Conservation (phyloP, 106 monocot species). For the Vanilla planifolia region DNA sequence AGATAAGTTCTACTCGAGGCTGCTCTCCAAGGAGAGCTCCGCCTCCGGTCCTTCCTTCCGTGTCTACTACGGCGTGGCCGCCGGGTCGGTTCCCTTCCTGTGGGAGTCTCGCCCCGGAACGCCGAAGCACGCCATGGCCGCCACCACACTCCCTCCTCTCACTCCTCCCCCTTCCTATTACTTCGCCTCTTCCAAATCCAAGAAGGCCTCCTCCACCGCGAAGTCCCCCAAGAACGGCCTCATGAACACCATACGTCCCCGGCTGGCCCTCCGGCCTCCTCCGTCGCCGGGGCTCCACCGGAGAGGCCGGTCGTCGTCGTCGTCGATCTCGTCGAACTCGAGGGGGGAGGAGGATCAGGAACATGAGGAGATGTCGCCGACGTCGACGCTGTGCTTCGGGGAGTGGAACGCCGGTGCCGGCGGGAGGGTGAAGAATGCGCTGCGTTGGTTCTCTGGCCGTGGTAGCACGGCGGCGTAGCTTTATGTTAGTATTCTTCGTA, state of each 20-base stretch:
- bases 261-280: neutral
- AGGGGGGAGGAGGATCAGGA: slow-evolving; percentile 2
- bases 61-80: slow-evolving; percentile 39
- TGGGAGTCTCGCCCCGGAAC: slow-evolving; percentile 82
- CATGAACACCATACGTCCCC: slow-evolving; percentile 11
- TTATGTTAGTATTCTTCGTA: too few relatives aligned
- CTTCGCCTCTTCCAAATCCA: neutral
- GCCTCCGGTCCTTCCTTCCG: slow-evolving; percentile 34
- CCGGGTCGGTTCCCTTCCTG: slow-evolving; percentile 55
- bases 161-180: slow-evolving; percentile 64
- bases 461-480: too few relatives aligned
- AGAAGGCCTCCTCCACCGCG: neutral
- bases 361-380: slow-evolving; percentile 9
- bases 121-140: slow-evolving; percentile 26
- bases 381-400: slow-evolving; percentile 5
- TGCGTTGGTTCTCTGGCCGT: neutral
- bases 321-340: slow-evolving; percentile 3
- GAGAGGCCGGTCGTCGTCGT: neutral
- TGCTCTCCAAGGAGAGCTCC: slow-evolving; percentile 34
- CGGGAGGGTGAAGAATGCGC: neutral
- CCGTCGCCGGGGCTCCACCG: slow-evolving; percentile 3
- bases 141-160: slow-evolving; percentile 34
- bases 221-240: neutral
- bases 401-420: neutral
- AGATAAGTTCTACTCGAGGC: slow-evolving; percentile 26